Conservation (phyloP, 2,329 filamentous ascomycete genomes). For the Clarireedia monteithiana region DNA sequence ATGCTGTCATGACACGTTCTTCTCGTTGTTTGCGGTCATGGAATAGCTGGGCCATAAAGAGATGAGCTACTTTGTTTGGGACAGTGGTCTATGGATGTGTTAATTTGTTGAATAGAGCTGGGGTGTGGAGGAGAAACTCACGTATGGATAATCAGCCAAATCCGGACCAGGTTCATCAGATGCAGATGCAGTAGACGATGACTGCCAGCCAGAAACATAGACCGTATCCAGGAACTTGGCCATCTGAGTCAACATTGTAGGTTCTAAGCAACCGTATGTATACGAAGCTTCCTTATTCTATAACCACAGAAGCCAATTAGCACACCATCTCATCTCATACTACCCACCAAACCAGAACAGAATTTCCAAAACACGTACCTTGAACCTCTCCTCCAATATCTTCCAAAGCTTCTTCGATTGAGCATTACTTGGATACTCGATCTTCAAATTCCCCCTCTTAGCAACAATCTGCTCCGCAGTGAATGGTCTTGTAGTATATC, state of each 20-base stretch:
- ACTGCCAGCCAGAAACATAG: slow-evolving; percentile 99
- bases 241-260: slow-evolving; percentile 99
- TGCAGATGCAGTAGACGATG: slow-evolving; percentile 88
- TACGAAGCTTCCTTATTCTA: slow-evolving; percentile 80
- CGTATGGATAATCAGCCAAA: slow-evolving; percentile 94
- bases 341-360: background rate
- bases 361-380: slow-evolving; percentile 40
- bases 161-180: slow-evolving; percentile 96
- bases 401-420: slow-evolving; percentile 93
- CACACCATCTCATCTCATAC: background rate
- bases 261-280: slow-evolving; percentile 95
- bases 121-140: slow-evolving; percentile 35
- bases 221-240: slow-evolving; percentile 97
- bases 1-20: slow-evolving; percentile 68
- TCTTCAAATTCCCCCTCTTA: slow-evolving; percentile 85
- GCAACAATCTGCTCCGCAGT: slow-evolving; percentile 95
- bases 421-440: slow-evolving; percentile 83
- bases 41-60: slow-evolving; percentile 98
- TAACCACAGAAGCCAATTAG: slow-evolving; percentile 13
- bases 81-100: slow-evolving; percentile 68
- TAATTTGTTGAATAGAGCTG: background rate
- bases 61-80: slow-evolving; percentile 93
- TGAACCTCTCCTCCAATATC: slow-evolving; percentile 79
- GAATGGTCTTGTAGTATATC: slow-evolving; percentile 84
- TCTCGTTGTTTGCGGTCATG: slow-evolving; percentile 98